Conservation (phyloP, 2,329 filamentous ascomycete genomes). For the Paecilomyces niveus region DNA sequence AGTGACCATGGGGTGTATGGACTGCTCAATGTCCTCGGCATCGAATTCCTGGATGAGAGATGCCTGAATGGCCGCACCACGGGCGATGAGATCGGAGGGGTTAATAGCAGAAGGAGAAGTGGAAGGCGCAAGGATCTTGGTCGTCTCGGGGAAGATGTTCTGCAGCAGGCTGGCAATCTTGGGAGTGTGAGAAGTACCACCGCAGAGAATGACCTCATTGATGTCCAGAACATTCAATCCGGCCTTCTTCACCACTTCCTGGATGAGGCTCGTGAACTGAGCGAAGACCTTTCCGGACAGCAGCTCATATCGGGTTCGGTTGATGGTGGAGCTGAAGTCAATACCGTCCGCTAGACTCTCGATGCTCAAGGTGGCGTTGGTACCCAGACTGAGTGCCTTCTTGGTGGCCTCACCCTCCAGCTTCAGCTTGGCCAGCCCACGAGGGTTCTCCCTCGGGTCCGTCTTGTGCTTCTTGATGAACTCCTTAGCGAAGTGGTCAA, state of each 20-base stretch:
- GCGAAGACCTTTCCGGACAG: slow-evolving; percentile 79
- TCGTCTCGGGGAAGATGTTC: slow-evolving; percentile 72
- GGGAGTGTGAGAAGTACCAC: slow-evolving; percentile 87
- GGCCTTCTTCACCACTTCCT: slow-evolving; percentile 83
- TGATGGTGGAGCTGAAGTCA: slow-evolving; percentile 87
- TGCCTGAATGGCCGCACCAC: slow-evolving; percentile 92
- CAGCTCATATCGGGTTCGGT: slow-evolving; percentile 88
- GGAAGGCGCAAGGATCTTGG: slow-evolving; percentile 72
- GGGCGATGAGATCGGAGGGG: slow-evolving; percentile 80
- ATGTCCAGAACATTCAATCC: slow-evolving; percentile 86
- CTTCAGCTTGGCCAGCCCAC: slow-evolving; percentile 84
- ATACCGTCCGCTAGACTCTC: slow-evolving; percentile 83
- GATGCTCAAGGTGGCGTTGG: slow-evolving; percentile 84
- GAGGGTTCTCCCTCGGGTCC: slow-evolving; percentile 75
- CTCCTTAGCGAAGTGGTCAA: slow-evolving; percentile 97
- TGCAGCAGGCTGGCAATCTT: slow-evolving; percentile 79
- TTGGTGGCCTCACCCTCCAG: slow-evolving; percentile 86
- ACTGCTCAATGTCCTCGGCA: slow-evolving; percentile 86
- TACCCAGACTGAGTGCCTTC: slow-evolving; percentile 82
- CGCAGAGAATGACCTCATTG: slow-evolving; percentile 88
- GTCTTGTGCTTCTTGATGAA: slow-evolving; percentile 95
- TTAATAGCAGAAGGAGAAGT: slow-evolving; percentile 75
- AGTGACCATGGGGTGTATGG: slow-evolving; percentile 89
- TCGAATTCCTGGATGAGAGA: slow-evolving; percentile 94
- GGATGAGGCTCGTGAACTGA: slow-evolving; percentile 78